Percentiles rank a stretch among this genome's conserved stretches.
Evolutionary conservation across 371 early-diverging fungal genomes (phyloP).

Genomic region (Capillidium heterosporum): DNA sequence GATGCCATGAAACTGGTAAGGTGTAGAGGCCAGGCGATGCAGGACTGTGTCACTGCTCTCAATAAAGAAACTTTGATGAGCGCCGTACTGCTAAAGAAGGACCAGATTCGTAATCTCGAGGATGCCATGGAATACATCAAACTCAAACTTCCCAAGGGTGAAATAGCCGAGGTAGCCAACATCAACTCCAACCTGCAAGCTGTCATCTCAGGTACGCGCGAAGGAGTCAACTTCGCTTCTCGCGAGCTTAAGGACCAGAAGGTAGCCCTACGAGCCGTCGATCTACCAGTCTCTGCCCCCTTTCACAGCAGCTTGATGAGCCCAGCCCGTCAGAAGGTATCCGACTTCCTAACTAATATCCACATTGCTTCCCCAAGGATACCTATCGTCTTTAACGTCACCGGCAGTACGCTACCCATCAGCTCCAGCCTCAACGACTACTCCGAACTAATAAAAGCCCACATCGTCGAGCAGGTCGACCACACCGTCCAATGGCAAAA

Average conservation of each 20-base stretch:
- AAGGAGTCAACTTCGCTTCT: constrained; percentile 82
- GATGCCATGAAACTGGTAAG: constrained; percentile 75
- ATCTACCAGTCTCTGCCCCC: constrained; percentile 86
- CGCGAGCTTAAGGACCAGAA: constrained; percentile 53
- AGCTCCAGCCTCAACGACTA: constrained; percentile 18
- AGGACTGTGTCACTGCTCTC: constrained; percentile 41
- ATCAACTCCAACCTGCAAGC: constrained; percentile 73
- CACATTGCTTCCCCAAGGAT: constrained; percentile 42
- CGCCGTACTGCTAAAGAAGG: constrained; percentile 61
- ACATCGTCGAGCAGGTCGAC: constrained; percentile 60
- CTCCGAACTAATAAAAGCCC: constrained; percentile 37
- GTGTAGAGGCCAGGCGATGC: constrained; percentile 76
- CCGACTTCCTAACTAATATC: constrained; percentile 37
- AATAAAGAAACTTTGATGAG: constrained; percentile 66
- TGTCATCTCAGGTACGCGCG: constrained; percentile 74
- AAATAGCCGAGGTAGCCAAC: constrained; percentile 69
- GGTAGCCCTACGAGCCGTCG: constrained; percentile 69
- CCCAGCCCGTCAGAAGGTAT: constrained; percentile 62
- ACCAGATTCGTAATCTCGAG: constrained; percentile 53
- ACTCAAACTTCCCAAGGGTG: constrained; percentile 34
- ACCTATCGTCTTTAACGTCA: constrained; percentile 63
- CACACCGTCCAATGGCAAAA: constrained; percentile 80
- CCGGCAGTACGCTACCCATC: neutral
- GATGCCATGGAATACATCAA: constrained; percentile 41
- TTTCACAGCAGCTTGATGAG: constrained; percentile 85